Evolutionary conservation across 208 protist genomes (phyloP), one percentile per base, ranked within the genome.

Genomic region (Balamuthia mandrillaris): DNA sequence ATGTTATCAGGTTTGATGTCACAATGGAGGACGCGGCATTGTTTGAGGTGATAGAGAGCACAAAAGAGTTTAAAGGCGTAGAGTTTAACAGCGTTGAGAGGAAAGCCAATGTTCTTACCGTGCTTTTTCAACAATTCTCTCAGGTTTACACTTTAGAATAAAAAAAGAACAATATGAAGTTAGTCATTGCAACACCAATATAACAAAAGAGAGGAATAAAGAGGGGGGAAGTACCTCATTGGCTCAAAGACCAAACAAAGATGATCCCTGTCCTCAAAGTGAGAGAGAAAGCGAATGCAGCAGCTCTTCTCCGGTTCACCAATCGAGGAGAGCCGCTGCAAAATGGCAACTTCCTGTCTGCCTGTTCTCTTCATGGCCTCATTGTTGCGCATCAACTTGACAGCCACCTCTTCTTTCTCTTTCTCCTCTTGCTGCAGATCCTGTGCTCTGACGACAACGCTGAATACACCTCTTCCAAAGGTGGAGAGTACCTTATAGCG

Each of bases 1-100:
- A 95, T 95, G 51, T 95, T 95, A 78, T 95, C 93, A 14, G 93
- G 93, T 85, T 95, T 95, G 68, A 95, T 92, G 45, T 95, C 94
- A 1, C 87, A 63, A 68, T 95, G 94, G 4, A 95, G 44, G 42
- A 95, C 87, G 35, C 49, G 49, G n/a, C n/a, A 27, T 56, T n/a
- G 18, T 56, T 56, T 66, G 41, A 87, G 16, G 14, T 81, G 33
- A n/a, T 79, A 31, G 39, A 68, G 47, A 10, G 44, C 52, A 87
- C 39, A 39, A 41, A 60, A 72, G 12, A 60, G 79, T 49, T 85
- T 35, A 6, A 35, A 47, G 18, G 60, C 54, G 60, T 68, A 81
- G 10, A 24, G 44, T 16, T 42, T 35, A 35, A 81, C 60, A 24
- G 78, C 85, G 29, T 79, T 41, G 24, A 86, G 37, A 12, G 44